These are phyloP conservation scores for Parastagonospora avenae DNA, from an alignment of 2,329 filamentous ascomycete species.

Conservation along the genomic window DNA sequence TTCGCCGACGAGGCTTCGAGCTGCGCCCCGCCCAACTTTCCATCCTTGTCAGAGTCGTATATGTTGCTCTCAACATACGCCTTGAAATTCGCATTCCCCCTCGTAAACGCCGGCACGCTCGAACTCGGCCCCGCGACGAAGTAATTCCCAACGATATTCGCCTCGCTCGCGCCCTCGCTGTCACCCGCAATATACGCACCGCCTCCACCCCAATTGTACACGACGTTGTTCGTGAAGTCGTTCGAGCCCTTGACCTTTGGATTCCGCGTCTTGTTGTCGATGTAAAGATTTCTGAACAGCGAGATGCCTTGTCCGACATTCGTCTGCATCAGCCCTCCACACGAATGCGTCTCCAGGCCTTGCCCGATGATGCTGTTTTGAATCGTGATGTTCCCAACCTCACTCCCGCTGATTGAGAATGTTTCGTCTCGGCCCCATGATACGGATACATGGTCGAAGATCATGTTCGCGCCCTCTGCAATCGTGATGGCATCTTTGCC, in stretches of 20 bases:
- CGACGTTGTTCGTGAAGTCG: slow-evolving; percentile 57
- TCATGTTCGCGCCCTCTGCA: slow-evolving; percentile 59
- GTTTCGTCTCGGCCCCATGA: slow-evolving; percentile 64
- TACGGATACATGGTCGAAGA: slow-evolving; percentile 61
- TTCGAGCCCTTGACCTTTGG: slow-evolving; percentile 63
- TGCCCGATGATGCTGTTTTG: slow-evolving; percentile 61
- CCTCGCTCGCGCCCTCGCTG: slow-evolving; percentile 53
- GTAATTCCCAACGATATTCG: slow-evolving; percentile 63
- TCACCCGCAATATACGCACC: slow-evolving; percentile 62
- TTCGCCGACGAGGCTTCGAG: slow-evolving; percentile 51
- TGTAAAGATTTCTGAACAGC: slow-evolving; percentile 61
- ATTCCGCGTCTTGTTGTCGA: slow-evolving; percentile 63
- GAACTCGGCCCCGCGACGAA: slow-evolving; percentile 62
- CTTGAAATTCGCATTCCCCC: slow-evolving; percentile 61
- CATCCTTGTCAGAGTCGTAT: slow-evolving; percentile 58
- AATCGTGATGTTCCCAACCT: slow-evolving; percentile 55
- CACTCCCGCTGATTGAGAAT: slow-evolving; percentile 57
- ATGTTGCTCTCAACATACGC: slow-evolving; percentile 60
- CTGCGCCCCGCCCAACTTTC: slow-evolving; percentile 55
- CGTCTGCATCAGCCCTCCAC: slow-evolving; percentile 59
- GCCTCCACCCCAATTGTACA: slow-evolving; percentile 63
- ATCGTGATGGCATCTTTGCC: slow-evolving; percentile 62
- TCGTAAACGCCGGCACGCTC: slow-evolving; percentile 57
- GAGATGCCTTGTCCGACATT: slow-evolving; percentile 53
- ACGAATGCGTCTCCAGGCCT: slow-evolving; percentile 60